phyloP scores from a whole-genome alignment of 1,139 yeast genomes.

The Yueomyces sp. region DNA sequence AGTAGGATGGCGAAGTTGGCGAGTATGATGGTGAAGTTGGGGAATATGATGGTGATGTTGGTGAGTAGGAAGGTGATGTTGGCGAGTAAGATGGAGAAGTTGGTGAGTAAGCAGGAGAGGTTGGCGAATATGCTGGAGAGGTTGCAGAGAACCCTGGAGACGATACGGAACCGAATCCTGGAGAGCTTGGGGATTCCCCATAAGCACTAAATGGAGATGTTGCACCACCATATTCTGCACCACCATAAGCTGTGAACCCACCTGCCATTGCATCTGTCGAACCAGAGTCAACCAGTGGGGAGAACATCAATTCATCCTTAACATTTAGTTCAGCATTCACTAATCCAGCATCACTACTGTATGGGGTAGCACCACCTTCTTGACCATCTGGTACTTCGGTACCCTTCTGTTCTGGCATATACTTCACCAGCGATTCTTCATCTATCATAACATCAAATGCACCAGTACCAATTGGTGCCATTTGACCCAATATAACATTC shows the following conservation, averaged over 20 bases:
- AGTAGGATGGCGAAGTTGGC: conserved; percentile 57
- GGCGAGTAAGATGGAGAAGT: conserved; percentile 70
- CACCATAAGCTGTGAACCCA: conserved; percentile 88
- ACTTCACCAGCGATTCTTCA: conserved; percentile 64
- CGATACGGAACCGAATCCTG: conserved; percentile 60
- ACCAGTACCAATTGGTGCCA: conserved; percentile 98
- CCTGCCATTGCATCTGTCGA: conserved; percentile 60
- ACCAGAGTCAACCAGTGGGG: conserved; percentile 88
- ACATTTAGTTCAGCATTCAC: conserved; percentile 59
- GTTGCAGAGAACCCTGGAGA: conserved; percentile 62
- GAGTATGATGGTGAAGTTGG: conserved; percentile 61
- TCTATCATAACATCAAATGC: conserved; percentile 93
- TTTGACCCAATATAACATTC: conserved; percentile 93
- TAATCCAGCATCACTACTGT: conserved; percentile 68
- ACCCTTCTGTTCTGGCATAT: conserved; percentile 27
- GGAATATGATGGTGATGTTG: conserved; percentile 57
- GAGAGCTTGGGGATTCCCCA: conserved; percentile 62
- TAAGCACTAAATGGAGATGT: conserved; percentile 46
- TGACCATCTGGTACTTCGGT: conserved; percentile 34
- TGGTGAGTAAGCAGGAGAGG: conserved; percentile 61
- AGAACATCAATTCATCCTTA: conserved; percentile 81
- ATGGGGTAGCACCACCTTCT: conserved; percentile 93
- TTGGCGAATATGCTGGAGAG: conserved; percentile 62
- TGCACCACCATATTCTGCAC: conserved; percentile 48
- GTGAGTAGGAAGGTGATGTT: conserved; percentile 59